These are phyloP conservation scores for Xylaria sp. DNA, from an alignment of 2,329 filamentous ascomycete genomes.

Conservation along the genomic window DNA sequence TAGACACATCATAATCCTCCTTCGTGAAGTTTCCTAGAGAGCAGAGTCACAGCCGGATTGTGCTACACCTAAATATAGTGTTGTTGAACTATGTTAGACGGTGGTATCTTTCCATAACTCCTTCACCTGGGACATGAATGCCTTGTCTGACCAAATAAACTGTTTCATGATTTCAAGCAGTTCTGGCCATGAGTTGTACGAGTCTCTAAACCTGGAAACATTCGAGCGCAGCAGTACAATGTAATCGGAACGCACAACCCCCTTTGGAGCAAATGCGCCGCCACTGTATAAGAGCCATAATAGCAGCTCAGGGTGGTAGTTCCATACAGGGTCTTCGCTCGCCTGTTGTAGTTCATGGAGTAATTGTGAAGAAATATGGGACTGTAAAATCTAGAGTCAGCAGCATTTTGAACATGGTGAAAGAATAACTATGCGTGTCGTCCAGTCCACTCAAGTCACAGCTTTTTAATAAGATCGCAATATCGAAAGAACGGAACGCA, in stretches of 20 bases:
- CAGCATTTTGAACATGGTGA: neutral
- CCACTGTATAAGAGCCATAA: slow-evolving; percentile 53
- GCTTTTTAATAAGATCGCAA: neutral
- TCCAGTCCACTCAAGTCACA: neutral
- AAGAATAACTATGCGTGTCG: neutral
- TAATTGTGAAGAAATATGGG: slow-evolving; percentile 48
- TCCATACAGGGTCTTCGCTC: slow-evolving; percentile 48
- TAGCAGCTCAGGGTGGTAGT: slow-evolving; percentile 49
- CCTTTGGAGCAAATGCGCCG: slow-evolving; percentile 51
- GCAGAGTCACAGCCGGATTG: too few species aligned
- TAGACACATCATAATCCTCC: too few species aligned
- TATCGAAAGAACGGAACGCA: neutral
- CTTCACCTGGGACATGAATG: slow-evolving; percentile 48
- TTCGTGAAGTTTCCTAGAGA: too few species aligned
- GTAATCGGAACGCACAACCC: slow-evolving; percentile 47
- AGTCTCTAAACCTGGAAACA: slow-evolving; percentile 27
- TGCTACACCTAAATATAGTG: neutral
- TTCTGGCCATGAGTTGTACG: slow-evolving; percentile 49
- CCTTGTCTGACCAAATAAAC: slow-evolving; percentile 55
- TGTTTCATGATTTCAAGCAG: slow-evolving; percentile 47
- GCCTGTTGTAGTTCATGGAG: slow-evolving; percentile 48
- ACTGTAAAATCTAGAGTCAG: slow-evolving; percentile 41
- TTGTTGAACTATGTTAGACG: neutral
- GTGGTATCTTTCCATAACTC: slow-evolving; percentile 49
- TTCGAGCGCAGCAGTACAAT: slow-evolving; percentile 42